Evolutionary conservation across 306 rosid species (phyloP), one percentile per base, ranked within the genome.

Genomic region (Quercus rubra): DNA sequence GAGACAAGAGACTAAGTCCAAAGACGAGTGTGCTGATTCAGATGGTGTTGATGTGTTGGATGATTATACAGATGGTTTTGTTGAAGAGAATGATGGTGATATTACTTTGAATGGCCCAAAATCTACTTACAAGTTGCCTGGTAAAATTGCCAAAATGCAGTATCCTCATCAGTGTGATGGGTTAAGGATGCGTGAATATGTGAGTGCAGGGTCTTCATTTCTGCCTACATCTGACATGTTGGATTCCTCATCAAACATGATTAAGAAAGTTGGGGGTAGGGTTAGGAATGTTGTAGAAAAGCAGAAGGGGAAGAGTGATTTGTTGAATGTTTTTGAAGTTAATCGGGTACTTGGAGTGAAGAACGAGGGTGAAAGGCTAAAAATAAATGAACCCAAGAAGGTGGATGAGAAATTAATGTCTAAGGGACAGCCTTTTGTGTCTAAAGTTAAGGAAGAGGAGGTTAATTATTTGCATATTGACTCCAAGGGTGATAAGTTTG

Each of bases 91-190:
- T 58, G 86, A 81, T 21, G 85, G 83, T 77, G 83, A 94, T 63
- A 83, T 90, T 54, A 89, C 76, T n/a, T 46, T 89, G 78, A 75
- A n/a, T 33, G 89, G 91, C 62, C 89, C 86, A 15, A 85, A 70
- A 14, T 90, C 80, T 43, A 84, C 88, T 33, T 92, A 55, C 85
- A 89, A 89, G 84, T 84, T 94, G 88, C 86, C 83, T 1, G 83
- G 87, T 76, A 83, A 87, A 75, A 88, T 94, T 83, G 93, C 83
- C 11, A 87, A 77, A 20, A 92, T 88, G 89, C 54, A 92, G 88
- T 92, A 64, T 88, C 97, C 96, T 0, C 97, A 94, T 86, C 98
- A 94, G 78, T 86, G 93, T 54, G 92, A 94, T 12, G 97, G 98
- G 30, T 76, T 94, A 78, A 86, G 81, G 46, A 38, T 38, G 46